Base-by-base conservation (phyloP, 116 monocot genomes). In the Dioscorea cayenensis region DNA sequence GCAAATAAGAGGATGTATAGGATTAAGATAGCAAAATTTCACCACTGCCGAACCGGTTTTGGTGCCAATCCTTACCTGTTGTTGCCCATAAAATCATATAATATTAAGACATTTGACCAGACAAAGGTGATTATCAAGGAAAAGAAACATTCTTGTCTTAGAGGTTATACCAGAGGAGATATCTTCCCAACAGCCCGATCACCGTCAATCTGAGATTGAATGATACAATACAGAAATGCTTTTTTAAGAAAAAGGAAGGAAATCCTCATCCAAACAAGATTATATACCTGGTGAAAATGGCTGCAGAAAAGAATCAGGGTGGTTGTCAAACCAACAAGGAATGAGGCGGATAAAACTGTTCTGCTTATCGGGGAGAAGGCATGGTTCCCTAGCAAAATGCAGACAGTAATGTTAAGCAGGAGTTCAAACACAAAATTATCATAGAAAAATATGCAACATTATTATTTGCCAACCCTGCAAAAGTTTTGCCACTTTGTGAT, bases 221-320 rank as follows among this genome's bases (percentile, higher is more conserved):
- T 11, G 38, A 22, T 25, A 43, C 12, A 1, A 66, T 0, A 17
- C 25, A 0, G 22, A 75, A 19, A 16, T 35, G 7, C 3, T 36
- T 48, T 49, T 67, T 49, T 10, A 58, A 58, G 22, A 63, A 49
- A 64, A 10, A 66, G 21, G 28, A 49, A 51, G 36, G 43, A 0
- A 49, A 37, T 25, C 18, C 36, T 55, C 25, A 20, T 27, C 14
- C 1, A 52, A 75, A 51, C 50, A 28, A 51, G 20, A 23, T 61
- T 61, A 78, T 63, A 60, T 19, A 99, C 97, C 94, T 99, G 97
- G 68, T 99, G 97, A 78, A 99, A 99, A 83, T 99, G 97, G 61
- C 97, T 99, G 80, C 97, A 99, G 81, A 99, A 99, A 67, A 99
- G 91, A 75, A 99, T 99, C 52, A 90, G 65, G 10, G 91, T 88